These are phyloP conservation scores for Escovopsis sp. DNA, from an alignment of 2,329 filamentous ascomycete genomes.

Conservation along the genomic window DNA sequence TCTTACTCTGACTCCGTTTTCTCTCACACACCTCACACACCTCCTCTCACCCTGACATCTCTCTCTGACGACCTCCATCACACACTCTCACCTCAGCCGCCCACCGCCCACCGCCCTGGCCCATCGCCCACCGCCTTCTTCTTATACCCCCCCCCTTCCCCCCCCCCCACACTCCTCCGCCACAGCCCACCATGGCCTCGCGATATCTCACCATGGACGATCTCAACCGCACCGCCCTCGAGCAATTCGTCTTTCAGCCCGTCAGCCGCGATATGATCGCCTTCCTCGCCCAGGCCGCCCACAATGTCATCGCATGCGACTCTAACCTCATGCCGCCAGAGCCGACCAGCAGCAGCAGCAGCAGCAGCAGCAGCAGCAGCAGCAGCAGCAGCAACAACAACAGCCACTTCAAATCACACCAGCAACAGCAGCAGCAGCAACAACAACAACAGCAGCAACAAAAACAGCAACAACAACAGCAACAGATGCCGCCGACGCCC, in stretches of 20 bases:
- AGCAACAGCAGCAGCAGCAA: too few relatives aligned
- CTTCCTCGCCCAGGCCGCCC: slow-evolving; percentile 60
- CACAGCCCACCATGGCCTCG: slow-evolving; percentile 28
- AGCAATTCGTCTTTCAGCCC: slow-evolving; percentile 65
- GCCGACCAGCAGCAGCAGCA: slow-evolving; percentile 9
- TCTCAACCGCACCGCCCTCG: slow-evolving; percentile 59
- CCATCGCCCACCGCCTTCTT: background rate
- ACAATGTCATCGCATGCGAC: slow-evolving; percentile 70
- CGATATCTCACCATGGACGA: slow-evolving; percentile 32
- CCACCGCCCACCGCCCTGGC: background rate
- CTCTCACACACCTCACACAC: too few relatives aligned
- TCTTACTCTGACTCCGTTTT: too few relatives aligned
- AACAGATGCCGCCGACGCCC: slow-evolving; percentile 30
- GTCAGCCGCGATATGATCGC: slow-evolving; percentile 63
- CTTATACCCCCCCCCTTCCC: background rate
- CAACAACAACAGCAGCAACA: too few relatives aligned
- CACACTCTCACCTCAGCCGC: background rate
- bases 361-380: too few relatives aligned
- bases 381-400: too few relatives aligned
- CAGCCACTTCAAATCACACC: too few relatives aligned
- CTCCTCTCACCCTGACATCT: too few relatives aligned
- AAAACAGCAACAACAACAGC: too few relatives aligned
- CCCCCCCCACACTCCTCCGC: slow-evolving; percentile 4
- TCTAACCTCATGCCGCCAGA: slow-evolving; percentile 35
- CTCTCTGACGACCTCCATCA: too few relatives aligned